Conservation (phyloP, 164 flowering plant genomes). For the Saururus chinensis region DNA sequence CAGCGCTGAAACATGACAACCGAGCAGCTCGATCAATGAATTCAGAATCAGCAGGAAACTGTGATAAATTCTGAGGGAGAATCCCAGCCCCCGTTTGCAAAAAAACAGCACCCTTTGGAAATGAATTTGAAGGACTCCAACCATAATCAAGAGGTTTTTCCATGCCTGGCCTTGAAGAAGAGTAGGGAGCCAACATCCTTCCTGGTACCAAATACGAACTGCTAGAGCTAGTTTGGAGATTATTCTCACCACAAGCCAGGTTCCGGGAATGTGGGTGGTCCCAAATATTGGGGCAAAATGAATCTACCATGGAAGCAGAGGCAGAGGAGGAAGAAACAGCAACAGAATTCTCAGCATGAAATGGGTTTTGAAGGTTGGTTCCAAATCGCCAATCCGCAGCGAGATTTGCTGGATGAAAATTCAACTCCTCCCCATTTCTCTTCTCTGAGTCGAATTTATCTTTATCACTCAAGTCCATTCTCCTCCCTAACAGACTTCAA, state of each 20-base stretch:
- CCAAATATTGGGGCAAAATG: slow-evolving; percentile 39
- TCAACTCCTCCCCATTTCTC: slow-evolving; percentile 26
- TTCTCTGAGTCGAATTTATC: slow-evolving; percentile 38
- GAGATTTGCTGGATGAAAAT: slow-evolving; percentile 24
- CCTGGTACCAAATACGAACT: slow-evolving; percentile 18
- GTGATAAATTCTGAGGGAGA: slow-evolving; percentile 59
- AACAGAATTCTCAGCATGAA: slow-evolving; percentile 24
- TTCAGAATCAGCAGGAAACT: slow-evolving; percentile 74
- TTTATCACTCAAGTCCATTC: slow-evolving; percentile 43
- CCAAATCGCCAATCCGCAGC: slow-evolving; percentile 52
- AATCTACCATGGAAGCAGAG: slow-evolving; percentile 49
- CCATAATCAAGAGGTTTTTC: slow-evolving; percentile 24
- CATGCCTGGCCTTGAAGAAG: slow-evolving; percentile 17
- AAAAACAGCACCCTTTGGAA: slow-evolving; percentile 32
- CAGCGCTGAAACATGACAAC: slow-evolving; percentile 68
- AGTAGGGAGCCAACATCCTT: slow-evolving; percentile 23
- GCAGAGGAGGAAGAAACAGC: slow-evolving; percentile 30
- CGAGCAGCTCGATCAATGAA: slow-evolving; percentile 93
- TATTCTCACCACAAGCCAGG: slow-evolving; percentile 34
- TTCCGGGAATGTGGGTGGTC: slow-evolving; percentile 26
- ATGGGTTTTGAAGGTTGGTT: slow-evolving; percentile 26
- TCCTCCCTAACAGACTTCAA: slow-evolving; percentile 9
- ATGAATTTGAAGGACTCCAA: slow-evolving; percentile 40
- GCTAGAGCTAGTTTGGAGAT: slow-evolving; percentile 25
- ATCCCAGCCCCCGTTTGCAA: slow-evolving; percentile 38